Base-by-base conservation (phyloP, 176 grass and related monocot species). In the Bromus sterilis region DNA sequence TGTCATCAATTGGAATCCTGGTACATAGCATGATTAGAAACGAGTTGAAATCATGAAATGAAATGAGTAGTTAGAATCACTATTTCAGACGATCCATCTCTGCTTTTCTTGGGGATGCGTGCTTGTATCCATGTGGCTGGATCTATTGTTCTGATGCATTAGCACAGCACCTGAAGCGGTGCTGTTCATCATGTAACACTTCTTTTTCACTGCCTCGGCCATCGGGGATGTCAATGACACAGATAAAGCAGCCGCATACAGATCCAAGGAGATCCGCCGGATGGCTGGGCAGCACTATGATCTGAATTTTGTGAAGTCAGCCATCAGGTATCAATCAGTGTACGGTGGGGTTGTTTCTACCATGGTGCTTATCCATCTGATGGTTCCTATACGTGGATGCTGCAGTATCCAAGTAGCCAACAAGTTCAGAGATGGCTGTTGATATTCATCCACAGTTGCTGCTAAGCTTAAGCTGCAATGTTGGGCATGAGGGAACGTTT, bases 241-340 rank as follows among this genome's bases (percentile, higher is more conserved):
- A 66, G 83, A 82, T 82, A 86, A 89, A 81, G 66, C 49, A 69
- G 59, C 61, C 48, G 78, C 53, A 81, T 37, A 74, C 66, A 82
- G 29, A 78, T 82, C 83, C 83, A 89, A 86, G 78, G 79, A 90
- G 83, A 90, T 86, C 37, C 65, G 74, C 74, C 78, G 82, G 83
- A 82, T 85, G 88, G 74, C 78, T 74, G 79, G 14, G 59, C 61
- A 83, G 79, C 88, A 90, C 88, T 79, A 86, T 90, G 74, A 74
- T 60, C 74, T 82, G 83, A 81, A 64, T 66, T 21, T 63, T 82
- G 78, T 82, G 83, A 73, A 90, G 88, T 86, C 79, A 86, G 78
- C 78, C 88, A 82, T 86, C 73, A 85, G 82, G 26, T 67, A 51
- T 56, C 39, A 51, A 46, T 74, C 81, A 69, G 79, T 32, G 79